Percentiles rank a stretch among this genome's conserved stretches.
These are phyloP conservation scores for Guadua angustifolia DNA, from an alignment of 176 grass and related monocot species.

Conservation along the genomic window DNA sequence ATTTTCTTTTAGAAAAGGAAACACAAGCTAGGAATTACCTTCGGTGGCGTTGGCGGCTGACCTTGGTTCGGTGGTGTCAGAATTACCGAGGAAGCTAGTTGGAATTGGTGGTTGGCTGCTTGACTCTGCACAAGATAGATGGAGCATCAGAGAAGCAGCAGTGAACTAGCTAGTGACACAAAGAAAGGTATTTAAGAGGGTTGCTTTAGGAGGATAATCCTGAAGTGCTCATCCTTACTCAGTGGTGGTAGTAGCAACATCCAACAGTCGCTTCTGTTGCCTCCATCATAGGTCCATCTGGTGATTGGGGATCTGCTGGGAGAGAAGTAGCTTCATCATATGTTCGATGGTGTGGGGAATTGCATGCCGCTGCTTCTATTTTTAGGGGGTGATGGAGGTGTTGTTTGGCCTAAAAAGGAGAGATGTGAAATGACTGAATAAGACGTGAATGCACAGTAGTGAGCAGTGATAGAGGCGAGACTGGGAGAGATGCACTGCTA, in stretches of 20 bases:
- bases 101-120: constrained; percentile 8
- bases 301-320: constrained; percentile 36
- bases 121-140: constrained; percentile 44
- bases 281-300: constrained; percentile 50
- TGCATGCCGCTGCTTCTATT: constrained; percentile 61
- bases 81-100: neutral
- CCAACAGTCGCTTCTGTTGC: constrained; percentile 21
- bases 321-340: constrained; percentile 47
- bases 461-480: constrained; percentile 24
- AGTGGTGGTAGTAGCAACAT: neutral
- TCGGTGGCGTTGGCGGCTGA: constrained; percentile 28
- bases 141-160: constrained; percentile 22
- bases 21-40: constrained; percentile 35
- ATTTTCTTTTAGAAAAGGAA: neutral
- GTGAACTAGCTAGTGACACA: neutral
- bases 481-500: constrained; percentile 46
- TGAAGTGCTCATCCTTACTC: constrained; percentile 42
- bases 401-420: constrained; percentile 92
- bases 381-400: constrained; percentile 51
- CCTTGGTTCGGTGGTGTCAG: constrained; percentile 4
- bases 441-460: constrained; percentile 38
- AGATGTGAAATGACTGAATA: constrained; percentile 63
- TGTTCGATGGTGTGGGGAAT: constrained; percentile 40
- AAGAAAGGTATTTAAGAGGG: neutral
- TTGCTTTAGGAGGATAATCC: constrained; percentile 1